A percentile compares a stretch with the other conserved stretches of the same genome.
phyloP scores from a whole-genome alignment of 73 alveolate species.

The Paramecium bursaria region DNA sequence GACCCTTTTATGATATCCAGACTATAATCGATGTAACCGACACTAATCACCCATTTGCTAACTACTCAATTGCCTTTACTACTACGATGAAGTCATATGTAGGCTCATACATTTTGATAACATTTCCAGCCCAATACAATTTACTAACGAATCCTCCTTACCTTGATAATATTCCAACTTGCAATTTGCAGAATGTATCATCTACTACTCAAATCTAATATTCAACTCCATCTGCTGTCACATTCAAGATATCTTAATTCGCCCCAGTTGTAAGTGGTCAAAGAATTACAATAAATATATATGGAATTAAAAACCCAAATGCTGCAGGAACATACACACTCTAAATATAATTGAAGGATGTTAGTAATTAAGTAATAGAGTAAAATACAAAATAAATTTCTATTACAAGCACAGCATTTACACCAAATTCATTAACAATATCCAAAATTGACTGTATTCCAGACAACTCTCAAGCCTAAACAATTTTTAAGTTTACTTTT shows the following conservation, averaged over 20 bases:
- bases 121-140: constrained; percentile 53
- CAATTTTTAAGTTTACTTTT: constrained; percentile 1
- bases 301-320: constrained; percentile 59
- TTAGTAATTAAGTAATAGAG: neutral
- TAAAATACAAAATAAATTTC: constrained; percentile 45
- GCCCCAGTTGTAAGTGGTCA: constrained; percentile 21
- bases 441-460: constrained; percentile 26
- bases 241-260: constrained; percentile 23
- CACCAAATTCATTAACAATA: neutral
- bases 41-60: constrained; percentile 38
- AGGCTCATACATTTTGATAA: constrained; percentile 11
- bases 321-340: constrained; percentile 23
- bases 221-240: constrained; percentile 1
- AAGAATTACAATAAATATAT: constrained; percentile 33
- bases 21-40: neutral
- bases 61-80: constrained; percentile 57
- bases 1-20: constrained; percentile 6
- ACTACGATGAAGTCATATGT: constrained; percentile 47
- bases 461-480: constrained; percentile 2
- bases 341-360: neutral
- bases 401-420: constrained; percentile 15
- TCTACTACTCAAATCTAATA: neutral
- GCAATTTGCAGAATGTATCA: constrained; percentile 43
- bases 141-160: neutral
- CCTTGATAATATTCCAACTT: constrained; percentile 27